Percentiles rank a stretch among this genome's conserved stretches.
These are phyloP conservation scores for Fraxinus nigra DNA, from an alignment of 305 asterid genomes.

Conservation along the genomic window DNA sequence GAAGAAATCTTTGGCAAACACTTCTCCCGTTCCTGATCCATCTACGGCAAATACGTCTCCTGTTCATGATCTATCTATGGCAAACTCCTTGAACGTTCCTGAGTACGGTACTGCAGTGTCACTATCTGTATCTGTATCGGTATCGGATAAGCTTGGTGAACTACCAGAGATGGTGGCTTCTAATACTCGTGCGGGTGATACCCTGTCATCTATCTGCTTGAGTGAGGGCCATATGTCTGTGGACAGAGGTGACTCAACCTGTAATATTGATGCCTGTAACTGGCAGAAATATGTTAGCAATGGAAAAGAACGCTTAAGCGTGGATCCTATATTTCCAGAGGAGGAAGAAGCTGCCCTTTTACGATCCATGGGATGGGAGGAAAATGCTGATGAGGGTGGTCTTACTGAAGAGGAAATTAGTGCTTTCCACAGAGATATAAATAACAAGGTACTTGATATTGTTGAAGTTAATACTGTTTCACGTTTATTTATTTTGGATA, in stretches of 20 bases:
- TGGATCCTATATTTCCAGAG: slow-evolving; percentile 49
- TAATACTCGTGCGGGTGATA: slow-evolving; percentile 34
- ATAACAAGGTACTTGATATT: slow-evolving; percentile 40
- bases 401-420: slow-evolving; percentile 89
- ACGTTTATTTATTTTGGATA: background rate
- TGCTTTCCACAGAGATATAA: slow-evolving; percentile 49
- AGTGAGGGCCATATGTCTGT: slow-evolving; percentile 29
- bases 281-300: slow-evolving; percentile 32
- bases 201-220: slow-evolving; percentile 25
- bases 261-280: slow-evolving; percentile 30
- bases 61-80: slow-evolving; percentile 5
- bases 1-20: slow-evolving; percentile 46
- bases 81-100: slow-evolving; percentile 19
- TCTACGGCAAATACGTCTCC: slow-evolving; percentile 24
- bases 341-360: slow-evolving; percentile 82
- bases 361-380: slow-evolving; percentile 90
- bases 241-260: slow-evolving; percentile 27
- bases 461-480: background rate
- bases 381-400: slow-evolving; percentile 71
- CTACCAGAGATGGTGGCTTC: slow-evolving; percentile 30
- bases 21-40: slow-evolving; percentile 29
- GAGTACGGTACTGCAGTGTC: slow-evolving; percentile 15
- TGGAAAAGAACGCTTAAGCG: slow-evolving; percentile 36
- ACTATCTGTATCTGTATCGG: background rate
- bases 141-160: slow-evolving; percentile 35